Evolutionary conservation across 1,284 basidiomycete species (phyloP), one percentile per base, ranked within the genome.

Genomic region (Apiotrichum montevideense): DNA sequence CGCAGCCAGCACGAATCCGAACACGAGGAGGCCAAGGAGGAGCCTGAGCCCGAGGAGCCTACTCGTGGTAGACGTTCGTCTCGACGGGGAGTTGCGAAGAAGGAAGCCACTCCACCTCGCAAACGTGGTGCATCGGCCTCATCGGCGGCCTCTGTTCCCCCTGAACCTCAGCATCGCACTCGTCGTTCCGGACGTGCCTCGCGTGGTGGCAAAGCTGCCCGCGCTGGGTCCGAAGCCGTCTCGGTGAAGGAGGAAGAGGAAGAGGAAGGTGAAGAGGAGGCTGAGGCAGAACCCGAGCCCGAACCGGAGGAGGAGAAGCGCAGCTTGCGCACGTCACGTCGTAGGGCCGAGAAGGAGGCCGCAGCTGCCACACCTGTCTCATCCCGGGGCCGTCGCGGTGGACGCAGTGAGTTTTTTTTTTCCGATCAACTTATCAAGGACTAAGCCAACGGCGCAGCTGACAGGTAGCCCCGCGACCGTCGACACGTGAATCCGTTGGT

Each of bases 391-490:
- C 52, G 44, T 46, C 55, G 55, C 29, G 51, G 46, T 11, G 53
- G 50, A 6, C 59, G 59, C 51, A 61, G 59, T 61, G 47, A 61
- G 59, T 61, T 15, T 29, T 41, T 32, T 32, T 29, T 29, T 29
- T 29, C 29, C 29, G 29, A 35, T 47, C 39, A 21, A 32, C 35
- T 11, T n/a, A 33, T 14, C 33, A 43, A 43, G 35, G 33, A 53
- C 47, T 29, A 44, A 41, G 51, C 29, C 51, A 48, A 57, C 54
- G 55, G 53, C 37, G 40, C 56, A 46, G 67, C 67, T 69, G 63
- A 69, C 66, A 69, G 63, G 65, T 63, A 61, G 56, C 60, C 62
- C 63, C 58, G 57, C 63, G 63, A 54, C 55, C 61, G 65, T 62
- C 55, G 58, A 61, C 56, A 58, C 59, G 59, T 56, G 65, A 65